phyloP scores from a whole-genome alignment of 352 stramenopile species.

The Peronospora belbahrii region DNA sequence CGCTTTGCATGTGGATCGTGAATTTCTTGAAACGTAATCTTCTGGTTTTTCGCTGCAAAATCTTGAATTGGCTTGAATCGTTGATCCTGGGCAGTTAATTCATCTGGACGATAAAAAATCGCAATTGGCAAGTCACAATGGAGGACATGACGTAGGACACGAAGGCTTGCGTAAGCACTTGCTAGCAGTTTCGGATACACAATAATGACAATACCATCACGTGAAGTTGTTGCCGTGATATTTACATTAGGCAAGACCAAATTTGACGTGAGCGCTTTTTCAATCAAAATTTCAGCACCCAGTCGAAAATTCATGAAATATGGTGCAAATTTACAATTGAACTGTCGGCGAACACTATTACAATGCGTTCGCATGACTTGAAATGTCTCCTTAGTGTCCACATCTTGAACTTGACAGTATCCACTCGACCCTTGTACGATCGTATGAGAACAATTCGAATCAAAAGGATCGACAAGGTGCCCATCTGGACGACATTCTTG shows the following conservation, averaged over 20 bases:
- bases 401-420: conserved; percentile 32
- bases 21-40: conserved; percentile 24
- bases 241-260: conserved; percentile 11
- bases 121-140: conserved; percentile 39
- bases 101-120: conserved; percentile 36
- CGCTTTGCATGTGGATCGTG: conserved; percentile 14
- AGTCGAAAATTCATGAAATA: conserved; percentile 30
- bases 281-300: background rate
- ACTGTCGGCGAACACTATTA: conserved; percentile 15
- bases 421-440: conserved; percentile 20
- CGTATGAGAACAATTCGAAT: conserved; percentile 12
- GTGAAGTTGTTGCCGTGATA: background rate
- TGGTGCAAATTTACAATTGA: conserved; percentile 27
- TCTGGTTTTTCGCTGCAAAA: conserved; percentile 18
- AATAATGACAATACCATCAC: conserved; percentile 37
- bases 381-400: conserved; percentile 11
- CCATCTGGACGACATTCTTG: conserved; percentile 9
- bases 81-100: conserved; percentile 18
- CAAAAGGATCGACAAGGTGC: background rate
- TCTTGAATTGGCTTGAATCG: conserved; percentile 19
- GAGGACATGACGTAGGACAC: conserved; percentile 23
- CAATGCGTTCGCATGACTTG: conserved; percentile 29
- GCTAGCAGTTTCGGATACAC: conserved; percentile 42
- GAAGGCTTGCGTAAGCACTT: conserved; percentile 33
- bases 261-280: conserved; percentile 1